Evolutionary conservation across 257 asterid species (phyloP), one percentile per base, ranked within the genome.

Genomic region (Fraxinus quadrangulata): DNA sequence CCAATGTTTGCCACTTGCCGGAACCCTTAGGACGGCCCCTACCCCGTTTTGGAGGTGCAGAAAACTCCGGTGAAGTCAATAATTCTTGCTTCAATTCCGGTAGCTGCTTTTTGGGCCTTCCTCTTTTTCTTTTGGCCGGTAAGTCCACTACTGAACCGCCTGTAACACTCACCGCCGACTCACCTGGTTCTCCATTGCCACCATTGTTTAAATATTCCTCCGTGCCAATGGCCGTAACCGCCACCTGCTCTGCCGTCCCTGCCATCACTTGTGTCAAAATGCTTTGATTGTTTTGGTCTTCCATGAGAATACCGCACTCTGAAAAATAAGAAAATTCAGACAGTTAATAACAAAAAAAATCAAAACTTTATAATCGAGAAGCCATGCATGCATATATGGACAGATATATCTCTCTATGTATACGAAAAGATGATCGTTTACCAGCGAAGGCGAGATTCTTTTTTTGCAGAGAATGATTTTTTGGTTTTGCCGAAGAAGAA

Each of bases 21-120:
- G 85, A 19, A 12, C 89, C 89, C 70, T 30, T 70, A 0, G 87
- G 89, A 5, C 86, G 87, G 31, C 87, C 89, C 34, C 87, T 77
- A 0, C 85, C 86, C 3, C 89, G 80, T 75, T 83, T 81, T 19
- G 79, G 71, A 1, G 74, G 40, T 2, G 74, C 77, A 28, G 54
- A 59, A 11, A 75, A 65, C 11, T 59, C 89, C 3, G 79, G 56
- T 70, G 47, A 21, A 68, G 8, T 4, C 81, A 69, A 70, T 26
- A 73, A 31, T 0, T 83, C 79, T 11, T 9, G 76, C 11, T n/a
- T 73, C 75, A 31, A 54, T 6, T 30, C 75, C 33, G 16, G 75
- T 16, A 21, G 37, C 67, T 75, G 78, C 28, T 83, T 86, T 14
- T 70, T 81, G 51, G 89, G 89, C 74, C 87, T 79, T 37, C 87